Evolutionary conservation across 2,329 filamentous ascomycete species (phyloP), one percentile per base, ranked within the genome.

Genomic region (Cladosporium sphaerospermum): DNA sequence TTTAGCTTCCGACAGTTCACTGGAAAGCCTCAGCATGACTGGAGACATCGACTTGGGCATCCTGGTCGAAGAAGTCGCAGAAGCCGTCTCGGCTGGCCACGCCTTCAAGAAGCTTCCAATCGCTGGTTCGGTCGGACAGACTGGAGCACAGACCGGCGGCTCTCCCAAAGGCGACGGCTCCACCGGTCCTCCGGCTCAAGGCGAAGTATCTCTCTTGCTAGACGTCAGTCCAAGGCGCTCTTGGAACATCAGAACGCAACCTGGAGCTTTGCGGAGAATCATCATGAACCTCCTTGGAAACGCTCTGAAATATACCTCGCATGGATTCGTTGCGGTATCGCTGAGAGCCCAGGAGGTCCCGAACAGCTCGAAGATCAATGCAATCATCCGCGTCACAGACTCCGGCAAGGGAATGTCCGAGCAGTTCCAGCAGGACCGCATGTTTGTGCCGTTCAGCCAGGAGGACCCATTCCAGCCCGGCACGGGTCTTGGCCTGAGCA

Each of bases 341-440:
- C 41, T 74, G n/a, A 62, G 63, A 16, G 62, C 64, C 9, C 57
- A 63, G 50, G 58, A 67, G 44, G 59, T 54, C 13, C 44, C 53
- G 1, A 53, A 54, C 11, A 52, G 44, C 41, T 53, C 51, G 2
- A 60, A 56, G 23, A 54, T 59, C 4, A 54, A 57, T 31, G 58
- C 58, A 2, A 53, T 62, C 9, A 59, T 42, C 39, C 13, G 47
- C 16, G 77, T 88, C 1, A 71, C 73, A 0, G 85, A 88, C 59
- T 84, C 84, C 0, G 85, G 85, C 1, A 76, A 76, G 42, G 85
- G 85, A 1, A 88, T 88, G 33, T 77, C 77, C 0, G 72, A 79
- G 5, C 79, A 85, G 9, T 88, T 81, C 57, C 68, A 86, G 9
- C 73, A 77, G 16, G 76, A 79, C 8, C 75, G 77, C 11, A 66